phyloP scores from a whole-genome alignment of 805 yeast species.

The Suhomyces sp. region DNA sequence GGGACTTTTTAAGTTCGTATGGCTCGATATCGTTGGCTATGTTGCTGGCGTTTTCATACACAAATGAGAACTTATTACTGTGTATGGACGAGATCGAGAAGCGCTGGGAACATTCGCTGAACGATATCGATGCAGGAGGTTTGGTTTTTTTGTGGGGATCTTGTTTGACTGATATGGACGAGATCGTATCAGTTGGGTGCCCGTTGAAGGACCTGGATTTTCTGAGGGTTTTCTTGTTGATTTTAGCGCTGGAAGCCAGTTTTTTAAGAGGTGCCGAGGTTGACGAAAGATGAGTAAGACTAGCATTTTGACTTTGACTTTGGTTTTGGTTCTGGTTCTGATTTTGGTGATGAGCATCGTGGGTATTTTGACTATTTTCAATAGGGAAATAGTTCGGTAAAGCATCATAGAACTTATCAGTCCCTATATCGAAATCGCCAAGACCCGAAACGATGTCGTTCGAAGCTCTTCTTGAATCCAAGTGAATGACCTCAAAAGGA shows the following conservation, averaged over 20 bases:
- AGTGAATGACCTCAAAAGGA: constrained; percentile 7
- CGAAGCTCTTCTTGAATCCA: neutral
- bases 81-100: constrained; percentile 6
- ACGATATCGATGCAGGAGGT: constrained; percentile 5
- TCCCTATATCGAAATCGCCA: constrained; percentile 2
- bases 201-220: constrained; percentile 12
- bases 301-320: neutral
- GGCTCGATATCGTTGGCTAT: constrained; percentile 4
- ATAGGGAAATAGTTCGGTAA: neutral
- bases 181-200: neutral
- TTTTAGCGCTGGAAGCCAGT: constrained; percentile 8
- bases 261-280: constrained; percentile 1
- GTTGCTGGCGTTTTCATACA: constrained; percentile 10
- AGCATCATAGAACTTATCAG: constrained; percentile 2
- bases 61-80: constrained; percentile 11
- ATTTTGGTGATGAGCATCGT: neutral
- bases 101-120: constrained; percentile 11
- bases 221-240: constrained; percentile 10
- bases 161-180: neutral
- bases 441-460: constrained; percentile 2
- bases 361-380: neutral
- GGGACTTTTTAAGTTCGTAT: constrained; percentile 1
- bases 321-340: neutral
- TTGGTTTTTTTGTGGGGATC: constrained; percentile 4
- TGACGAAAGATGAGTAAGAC: neutral